A percentile compares a stretch with the other conserved stretches of the same genome.
These are phyloP conservation scores for Teratosphaeria epicoccoides DNA, from an alignment of 2,329 filamentous ascomycete genomes.

Conservation along the genomic window DNA sequence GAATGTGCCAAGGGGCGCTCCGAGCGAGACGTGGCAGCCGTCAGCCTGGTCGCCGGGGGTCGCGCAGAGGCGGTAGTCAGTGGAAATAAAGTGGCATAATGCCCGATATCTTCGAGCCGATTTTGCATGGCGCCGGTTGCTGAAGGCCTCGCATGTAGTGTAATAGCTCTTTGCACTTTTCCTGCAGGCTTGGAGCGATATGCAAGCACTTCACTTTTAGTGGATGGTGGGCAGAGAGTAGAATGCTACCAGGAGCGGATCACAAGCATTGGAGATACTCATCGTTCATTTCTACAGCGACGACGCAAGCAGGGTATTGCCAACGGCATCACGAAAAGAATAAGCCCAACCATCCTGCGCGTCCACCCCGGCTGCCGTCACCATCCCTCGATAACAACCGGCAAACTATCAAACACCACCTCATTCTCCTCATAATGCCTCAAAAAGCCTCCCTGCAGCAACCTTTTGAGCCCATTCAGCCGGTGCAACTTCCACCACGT, in stretches of 20 bases:
- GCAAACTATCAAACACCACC: slow-evolving; percentile 50
- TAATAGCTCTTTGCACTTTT: too few species aligned
- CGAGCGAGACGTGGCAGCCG: slow-evolving; percentile 39
- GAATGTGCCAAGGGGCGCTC: slow-evolving; percentile 24
- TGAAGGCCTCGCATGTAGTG: too few species aligned
- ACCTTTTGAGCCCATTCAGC: slow-evolving; percentile 49
- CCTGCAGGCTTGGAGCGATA: too few species aligned
- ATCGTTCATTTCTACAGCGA: too few species aligned
- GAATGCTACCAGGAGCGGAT: too few species aligned
- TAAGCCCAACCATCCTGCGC: too few species aligned
- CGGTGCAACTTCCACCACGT: slow-evolving; percentile 64
- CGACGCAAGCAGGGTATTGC: too few species aligned
- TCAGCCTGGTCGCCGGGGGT: slow-evolving; percentile 34
- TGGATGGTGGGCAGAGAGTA: too few species aligned
- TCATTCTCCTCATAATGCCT: slow-evolving; percentile 53
- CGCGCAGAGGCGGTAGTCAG: slow-evolving; percentile 18
- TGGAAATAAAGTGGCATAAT: background rate
- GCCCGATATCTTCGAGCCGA: background rate
- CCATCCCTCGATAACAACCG: slow-evolving; percentile 27
- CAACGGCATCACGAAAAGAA: too few species aligned
- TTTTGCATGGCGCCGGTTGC: too few species aligned
- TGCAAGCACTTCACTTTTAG: too few species aligned
- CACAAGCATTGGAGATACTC: too few species aligned
- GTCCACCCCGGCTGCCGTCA: background rate
- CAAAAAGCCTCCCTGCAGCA: slow-evolving; percentile 52